phyloP scores from a whole-genome alignment of 1,284 basidiomycete species.

The Rhodotorula glutinis region DNA sequence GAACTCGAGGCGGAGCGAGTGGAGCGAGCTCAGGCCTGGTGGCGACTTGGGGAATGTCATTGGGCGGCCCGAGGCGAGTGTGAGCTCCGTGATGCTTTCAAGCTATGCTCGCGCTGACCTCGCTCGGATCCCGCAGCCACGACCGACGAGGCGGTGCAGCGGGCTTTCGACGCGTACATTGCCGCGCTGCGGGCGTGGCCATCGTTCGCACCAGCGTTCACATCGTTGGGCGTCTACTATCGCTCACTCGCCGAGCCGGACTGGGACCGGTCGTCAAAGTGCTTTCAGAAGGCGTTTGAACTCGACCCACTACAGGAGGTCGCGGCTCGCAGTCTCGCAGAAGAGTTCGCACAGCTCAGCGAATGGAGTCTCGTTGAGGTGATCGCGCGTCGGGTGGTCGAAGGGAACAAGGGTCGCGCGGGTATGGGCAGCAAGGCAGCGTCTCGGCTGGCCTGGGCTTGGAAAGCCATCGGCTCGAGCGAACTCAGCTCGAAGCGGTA shows the following conservation, averaged over 20 bases:
- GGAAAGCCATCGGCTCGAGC: conserved; percentile 93
- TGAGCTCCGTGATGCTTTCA: background rate
- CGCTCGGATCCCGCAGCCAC: background rate
- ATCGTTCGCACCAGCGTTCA: conserved; percentile 84
- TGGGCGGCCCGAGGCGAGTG: conserved; percentile 68
- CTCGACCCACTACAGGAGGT: conserved; percentile 83
- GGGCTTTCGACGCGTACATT: conserved; percentile 79
- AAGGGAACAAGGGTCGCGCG: conserved; percentile 55
- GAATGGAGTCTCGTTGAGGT: conserved; percentile 97
- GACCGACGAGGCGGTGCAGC: conserved; percentile 47
- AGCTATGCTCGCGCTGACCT: background rate
- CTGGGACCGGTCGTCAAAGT: conserved; percentile 80
- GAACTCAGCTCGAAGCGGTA: conserved; percentile 78
- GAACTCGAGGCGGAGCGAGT: conserved; percentile 32
- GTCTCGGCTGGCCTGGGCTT: conserved; percentile 85
- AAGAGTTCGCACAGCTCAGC: conserved; percentile 84
- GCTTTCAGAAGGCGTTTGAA: conserved; percentile 98
- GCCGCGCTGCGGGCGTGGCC: conserved; percentile 71
- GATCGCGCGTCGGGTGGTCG: conserved; percentile 84
- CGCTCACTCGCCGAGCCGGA: conserved; percentile 69
- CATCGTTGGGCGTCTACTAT: conserved; percentile 90
- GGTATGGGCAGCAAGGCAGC: conserved; percentile 54
- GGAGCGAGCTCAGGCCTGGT: conserved; percentile 70
- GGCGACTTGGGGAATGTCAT: conserved; percentile 73
- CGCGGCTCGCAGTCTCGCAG: conserved; percentile 77